Percentiles rank a stretch among this genome's conserved stretches.
Conservation (phyloP, 2,329 filamentous ascomycete species). For the Stemphylium beticola region DNA sequence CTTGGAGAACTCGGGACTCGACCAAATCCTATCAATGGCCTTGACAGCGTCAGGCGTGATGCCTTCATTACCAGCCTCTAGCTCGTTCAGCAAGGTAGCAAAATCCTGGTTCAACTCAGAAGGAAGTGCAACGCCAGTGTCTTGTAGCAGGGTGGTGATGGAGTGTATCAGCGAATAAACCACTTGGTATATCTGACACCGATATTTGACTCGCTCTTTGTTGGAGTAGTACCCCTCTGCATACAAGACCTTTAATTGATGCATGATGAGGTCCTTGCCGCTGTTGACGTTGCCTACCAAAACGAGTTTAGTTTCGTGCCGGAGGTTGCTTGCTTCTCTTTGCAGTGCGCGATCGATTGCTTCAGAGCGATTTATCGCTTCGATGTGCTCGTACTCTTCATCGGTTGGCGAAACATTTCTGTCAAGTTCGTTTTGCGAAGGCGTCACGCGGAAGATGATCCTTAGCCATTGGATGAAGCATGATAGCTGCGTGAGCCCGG, state of each 20-base stretch:
- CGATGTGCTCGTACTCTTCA: conserved; percentile 40
- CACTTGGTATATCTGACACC: conserved; percentile 37
- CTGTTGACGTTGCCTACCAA: conserved; percentile 38
- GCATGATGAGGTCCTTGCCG: conserved; percentile 46
- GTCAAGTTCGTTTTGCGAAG: conserved; percentile 25
- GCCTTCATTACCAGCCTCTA: conserved; percentile 35
- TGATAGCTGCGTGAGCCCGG: conserved; percentile 37
- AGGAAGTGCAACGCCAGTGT: conserved; percentile 41
- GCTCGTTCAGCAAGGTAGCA: conserved; percentile 43
- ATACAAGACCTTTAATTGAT: conserved; percentile 45
- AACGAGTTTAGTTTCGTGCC: conserved; percentile 44
- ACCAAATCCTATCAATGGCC: conserved; percentile 39
- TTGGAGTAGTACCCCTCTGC: conserved; percentile 42
- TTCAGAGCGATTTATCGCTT: conserved; percentile 42
- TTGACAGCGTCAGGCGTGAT: conserved; percentile 36
- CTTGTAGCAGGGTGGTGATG: conserved; percentile 45
- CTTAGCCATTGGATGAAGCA: conserved; percentile 43
- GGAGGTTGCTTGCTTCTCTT: conserved; percentile 40
- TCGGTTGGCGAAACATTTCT: conserved; percentile 30
- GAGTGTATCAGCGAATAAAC: conserved; percentile 40
- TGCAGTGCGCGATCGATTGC: conserved; percentile 45
- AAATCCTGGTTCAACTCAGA: conserved; percentile 36
- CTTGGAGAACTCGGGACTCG: conserved; percentile 38
- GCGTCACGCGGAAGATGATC: conserved; percentile 37
- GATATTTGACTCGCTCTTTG: conserved; percentile 39